A percentile compares a stretch with the other conserved stretches of the same genome.
These are phyloP conservation scores for Aschersonia sp. DNA, from an alignment of 2,329 filamentous ascomycete genomes.

Conservation along the genomic window DNA sequence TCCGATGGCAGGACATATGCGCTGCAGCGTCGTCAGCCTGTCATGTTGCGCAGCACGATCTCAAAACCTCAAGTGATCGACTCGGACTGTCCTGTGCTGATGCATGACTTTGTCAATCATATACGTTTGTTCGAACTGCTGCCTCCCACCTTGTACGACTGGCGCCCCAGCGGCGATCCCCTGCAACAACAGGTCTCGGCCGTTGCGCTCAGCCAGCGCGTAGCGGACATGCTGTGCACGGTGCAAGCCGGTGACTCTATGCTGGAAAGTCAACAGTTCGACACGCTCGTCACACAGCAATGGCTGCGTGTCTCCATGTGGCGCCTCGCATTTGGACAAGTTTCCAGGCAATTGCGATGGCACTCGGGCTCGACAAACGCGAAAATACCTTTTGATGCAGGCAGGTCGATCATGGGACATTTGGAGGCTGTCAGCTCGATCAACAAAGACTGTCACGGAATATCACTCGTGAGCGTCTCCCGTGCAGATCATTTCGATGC, in stretches of 20 bases:
- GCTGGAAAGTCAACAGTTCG: constrained; percentile 17
- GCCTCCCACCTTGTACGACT: constrained; percentile 15
- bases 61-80: constrained; percentile 15
- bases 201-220: constrained; percentile 9
- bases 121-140: constrained; percentile 16
- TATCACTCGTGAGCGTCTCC: constrained; percentile 13
- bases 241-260: constrained; percentile 14
- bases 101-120: constrained; percentile 20
- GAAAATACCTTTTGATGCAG: constrained; percentile 14
- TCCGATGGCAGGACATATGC: constrained; percentile 13
- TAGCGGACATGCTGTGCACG: constrained; percentile 13
- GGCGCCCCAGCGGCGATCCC: constrained; percentile 10
- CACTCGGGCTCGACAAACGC: constrained; percentile 8
- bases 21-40: constrained; percentile 13
- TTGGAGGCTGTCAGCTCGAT: constrained; percentile 11
- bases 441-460: constrained; percentile 17
- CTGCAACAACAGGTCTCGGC: constrained; percentile 6
- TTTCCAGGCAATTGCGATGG: constrained; percentile 8
- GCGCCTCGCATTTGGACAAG: constrained; percentile 14
- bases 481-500: background rate
- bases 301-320: constrained; percentile 18
- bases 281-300: constrained; percentile 18
- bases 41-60: constrained; percentile 15
- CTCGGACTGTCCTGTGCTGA: constrained; percentile 16
- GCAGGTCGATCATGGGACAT: constrained; percentile 13